A percentile compares a stretch with the other conserved stretches of the same genome.
These are phyloP conservation scores for Aureobasidium leucospermi DNA, from an alignment of 2,329 filamentous ascomycete genomes.

Conservation along the genomic window DNA sequence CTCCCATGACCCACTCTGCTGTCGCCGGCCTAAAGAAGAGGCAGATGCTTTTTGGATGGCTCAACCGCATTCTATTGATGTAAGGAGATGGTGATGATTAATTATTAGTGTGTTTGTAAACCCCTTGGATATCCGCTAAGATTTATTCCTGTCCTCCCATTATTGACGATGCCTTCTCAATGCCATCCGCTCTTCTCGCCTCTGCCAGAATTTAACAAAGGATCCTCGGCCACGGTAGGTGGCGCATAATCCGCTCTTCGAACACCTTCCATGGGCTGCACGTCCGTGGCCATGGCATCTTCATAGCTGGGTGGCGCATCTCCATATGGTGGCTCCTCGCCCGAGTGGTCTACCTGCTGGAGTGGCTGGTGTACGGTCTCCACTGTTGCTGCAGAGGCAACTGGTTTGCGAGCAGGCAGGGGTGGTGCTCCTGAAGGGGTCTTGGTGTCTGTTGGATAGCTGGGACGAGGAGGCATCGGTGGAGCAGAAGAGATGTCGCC, in stretches of 20 bases:
- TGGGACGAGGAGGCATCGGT: background rate
- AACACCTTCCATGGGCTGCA: constrained; percentile 66
- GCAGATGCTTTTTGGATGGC: too few species aligned
- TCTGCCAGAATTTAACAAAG: constrained; percentile 20
- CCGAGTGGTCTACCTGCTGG: background rate
- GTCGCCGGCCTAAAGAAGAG: too few species aligned
- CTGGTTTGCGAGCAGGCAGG: constrained; percentile 3
- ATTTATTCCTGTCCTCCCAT: too few species aligned
- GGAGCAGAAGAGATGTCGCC: constrained; percentile 21
- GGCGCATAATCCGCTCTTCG: constrained; percentile 55
- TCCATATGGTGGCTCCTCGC: constrained; percentile 38
- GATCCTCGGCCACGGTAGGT: constrained; percentile 28
- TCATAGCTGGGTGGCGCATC: constrained; percentile 94
- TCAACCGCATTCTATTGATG: too few species aligned
- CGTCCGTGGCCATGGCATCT: constrained; percentile 75
- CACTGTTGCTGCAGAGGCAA: background rate
- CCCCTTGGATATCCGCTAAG: background rate
- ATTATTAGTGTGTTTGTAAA: background rate
- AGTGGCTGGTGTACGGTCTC: background rate
- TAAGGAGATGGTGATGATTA: background rate
- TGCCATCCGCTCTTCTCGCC: constrained; percentile 26
- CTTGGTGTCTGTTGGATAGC: background rate
- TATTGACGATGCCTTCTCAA: background rate
- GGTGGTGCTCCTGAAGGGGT: constrained; percentile 2
- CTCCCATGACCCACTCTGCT: too few species aligned